These are phyloP conservation scores for Seiridium cupressi DNA, from an alignment of 2,329 filamentous ascomycete genomes.

Conservation along the genomic window DNA sequence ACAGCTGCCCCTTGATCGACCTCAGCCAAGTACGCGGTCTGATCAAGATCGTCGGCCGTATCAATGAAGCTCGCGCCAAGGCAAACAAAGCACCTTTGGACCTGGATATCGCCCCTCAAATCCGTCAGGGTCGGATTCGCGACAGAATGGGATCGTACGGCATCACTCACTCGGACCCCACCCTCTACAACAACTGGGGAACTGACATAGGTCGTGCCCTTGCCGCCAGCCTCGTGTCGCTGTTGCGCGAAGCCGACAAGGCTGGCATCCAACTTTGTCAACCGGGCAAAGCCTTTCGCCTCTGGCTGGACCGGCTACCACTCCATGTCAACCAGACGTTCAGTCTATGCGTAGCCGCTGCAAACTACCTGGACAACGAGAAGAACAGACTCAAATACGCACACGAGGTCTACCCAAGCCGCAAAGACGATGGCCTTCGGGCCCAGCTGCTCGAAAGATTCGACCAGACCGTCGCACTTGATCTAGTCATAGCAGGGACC, in stretches of 20 bases:
- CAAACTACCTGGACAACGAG: not conserved
- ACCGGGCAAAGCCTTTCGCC: constrained; percentile 21
- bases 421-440: not conserved
- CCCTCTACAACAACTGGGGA: constrained; percentile 13
- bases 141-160: constrained; percentile 17
- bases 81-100: constrained; percentile 20
- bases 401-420: not conserved
- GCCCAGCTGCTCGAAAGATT: not conserved
- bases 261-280: constrained; percentile 19
- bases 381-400: not conserved
- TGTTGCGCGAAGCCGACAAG: constrained; percentile 12
- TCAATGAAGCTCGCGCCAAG: constrained; percentile 12
- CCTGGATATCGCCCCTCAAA: constrained; percentile 14
- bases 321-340: constrained; percentile 3
- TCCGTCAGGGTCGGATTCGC: constrained; percentile 12
- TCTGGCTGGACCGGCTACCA: constrained; percentile 24
- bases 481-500: not conserved
- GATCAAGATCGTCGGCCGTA: constrained; percentile 13
- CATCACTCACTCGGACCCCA: constrained; percentile 10
- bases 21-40: constrained; percentile 18
- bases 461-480: not conserved
- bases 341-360: not conserved
- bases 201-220: constrained; percentile 16
- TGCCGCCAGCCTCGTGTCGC: constrained; percentile 10
- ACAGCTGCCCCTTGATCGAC: constrained; percentile 28